These are phyloP conservation scores for Millerago galiae DNA, from an alignment of 805 yeast species.

Conservation along the genomic window DNA sequence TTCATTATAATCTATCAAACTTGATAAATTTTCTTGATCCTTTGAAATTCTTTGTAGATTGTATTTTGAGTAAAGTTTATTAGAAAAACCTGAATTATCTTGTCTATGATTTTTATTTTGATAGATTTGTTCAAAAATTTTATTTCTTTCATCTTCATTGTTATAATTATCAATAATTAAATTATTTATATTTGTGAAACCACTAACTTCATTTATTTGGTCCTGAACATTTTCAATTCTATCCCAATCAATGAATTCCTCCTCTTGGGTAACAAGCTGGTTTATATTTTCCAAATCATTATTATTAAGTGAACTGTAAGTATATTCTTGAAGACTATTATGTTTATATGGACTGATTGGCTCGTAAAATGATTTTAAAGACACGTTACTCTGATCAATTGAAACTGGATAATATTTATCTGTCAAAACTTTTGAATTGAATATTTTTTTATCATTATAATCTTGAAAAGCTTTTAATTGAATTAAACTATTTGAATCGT, in stretches of 20 bases:
- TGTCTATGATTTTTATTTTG: neutral
- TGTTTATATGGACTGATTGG: neutral
- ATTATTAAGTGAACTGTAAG: neutral
- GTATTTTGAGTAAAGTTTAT: slow-evolving; percentile 10
- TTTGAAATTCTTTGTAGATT: slow-evolving; percentile 8
- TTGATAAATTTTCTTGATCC: neutral
- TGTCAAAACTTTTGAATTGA: no score
- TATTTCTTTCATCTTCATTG: slow-evolving; percentile 2
- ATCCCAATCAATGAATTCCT: slow-evolving; percentile 7
- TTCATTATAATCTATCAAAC: slow-evolving; percentile 5
- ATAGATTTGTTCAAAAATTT: neutral
- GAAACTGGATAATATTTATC: neutral
- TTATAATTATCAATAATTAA: neutral
- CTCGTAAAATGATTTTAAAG: neutral
- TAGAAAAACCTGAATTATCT: slow-evolving; percentile 6
- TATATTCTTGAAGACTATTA: slow-evolving; percentile 1
- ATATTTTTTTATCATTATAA: no score
- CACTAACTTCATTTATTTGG: neutral
- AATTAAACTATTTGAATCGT: neutral
- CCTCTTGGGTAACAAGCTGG: neutral
- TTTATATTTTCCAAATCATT: neutral
- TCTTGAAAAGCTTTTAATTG: neutral
- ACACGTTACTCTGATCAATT: neutral
- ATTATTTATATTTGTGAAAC: neutral
- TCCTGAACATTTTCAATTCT: neutral